These are phyloP conservation scores for Aegle marmelos DNA, from an alignment of 345 rosid genomes.

Conservation along the genomic window DNA sequence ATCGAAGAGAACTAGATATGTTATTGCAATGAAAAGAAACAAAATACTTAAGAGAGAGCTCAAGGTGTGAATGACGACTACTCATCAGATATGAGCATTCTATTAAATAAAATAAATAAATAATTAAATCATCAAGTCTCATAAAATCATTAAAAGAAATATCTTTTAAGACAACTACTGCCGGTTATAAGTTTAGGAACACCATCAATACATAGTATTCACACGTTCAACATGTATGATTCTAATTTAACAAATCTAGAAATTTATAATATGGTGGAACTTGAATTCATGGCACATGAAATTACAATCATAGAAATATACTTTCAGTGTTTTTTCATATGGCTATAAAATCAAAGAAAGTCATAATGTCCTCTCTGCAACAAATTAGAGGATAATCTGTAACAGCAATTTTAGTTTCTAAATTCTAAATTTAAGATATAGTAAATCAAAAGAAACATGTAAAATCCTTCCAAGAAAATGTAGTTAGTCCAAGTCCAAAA, in stretches of 20 bases:
- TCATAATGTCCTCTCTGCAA: neutral
- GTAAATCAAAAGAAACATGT: neutral
- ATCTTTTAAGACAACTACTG: neutral
- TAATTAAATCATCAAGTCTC: neutral
- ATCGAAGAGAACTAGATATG: conserved; percentile 3
- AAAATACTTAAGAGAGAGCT: neutral
- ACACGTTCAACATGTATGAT: neutral
- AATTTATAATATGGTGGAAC: neutral
- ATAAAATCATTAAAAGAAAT: neutral
- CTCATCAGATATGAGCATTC: neutral
- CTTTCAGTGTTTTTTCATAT: neutral
- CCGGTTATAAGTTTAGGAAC: neutral
- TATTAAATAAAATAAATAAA: neutral
- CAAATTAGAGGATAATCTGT: neutral
- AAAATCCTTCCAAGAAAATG: neutral
- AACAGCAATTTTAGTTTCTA: too few species aligned
- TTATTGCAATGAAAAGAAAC: neutral
- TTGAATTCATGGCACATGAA: neutral
- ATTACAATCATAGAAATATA: neutral
- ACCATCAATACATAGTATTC: neutral
- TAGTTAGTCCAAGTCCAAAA: neutral
- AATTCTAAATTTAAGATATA: neutral
- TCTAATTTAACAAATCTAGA: neutral
- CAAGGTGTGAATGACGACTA: neutral
- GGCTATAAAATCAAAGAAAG: neutral